Evolutionary conservation across 2,329 filamentous ascomycete species (phyloP), one percentile per base, ranked within the genome.

Genomic region (Graphilbum ipis-grandicollis): DNA sequence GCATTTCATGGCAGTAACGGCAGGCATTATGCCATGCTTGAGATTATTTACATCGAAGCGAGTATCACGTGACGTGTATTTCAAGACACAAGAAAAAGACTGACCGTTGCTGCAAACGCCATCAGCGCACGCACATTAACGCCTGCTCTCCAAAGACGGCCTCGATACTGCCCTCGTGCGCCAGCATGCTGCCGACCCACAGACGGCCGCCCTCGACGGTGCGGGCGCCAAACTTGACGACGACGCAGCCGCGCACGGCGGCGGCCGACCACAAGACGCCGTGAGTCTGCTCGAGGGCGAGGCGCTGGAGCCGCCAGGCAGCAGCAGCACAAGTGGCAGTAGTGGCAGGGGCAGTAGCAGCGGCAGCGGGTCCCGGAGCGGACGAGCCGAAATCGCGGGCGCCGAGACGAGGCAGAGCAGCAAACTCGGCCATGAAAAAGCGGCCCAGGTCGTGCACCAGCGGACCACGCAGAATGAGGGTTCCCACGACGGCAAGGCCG

Each of bases 191-290:
- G 9, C 75, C 73, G 40, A 96, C 65, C 84, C 86, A 96, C 33
- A 69, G 60, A 45, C 81, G 72, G 4, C 78, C 85, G 19, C 77
- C 79, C 53, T 96, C 85, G 19, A 93, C 78, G 32, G 77, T 78
- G 38, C 65, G 67, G 2, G 86, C 82, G 2, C 82, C 84, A 53
- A 96, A 92, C 54, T 96, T 96, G 46, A 96, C 79, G 19, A 94
- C 67, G 4, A 90, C 78, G 50, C 88, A 93, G 4, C 83, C 79
- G 37, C 85, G 68, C 25, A 92, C 74, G 19, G 68, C 69, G 13
- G 85, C 81, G 12, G 80, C 82, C 19, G 84, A 86, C 83, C 85
- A 93, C 4, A 88, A 61, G 4, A 93, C 55, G 14, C 69, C 69
- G 34, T 67, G 60, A 9, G 56, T 50, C 42, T 57, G 65, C 53